Conservation (phyloP, 2,329 filamentous ascomycete species). For the Ophiostoma tasmaniense region DNA sequence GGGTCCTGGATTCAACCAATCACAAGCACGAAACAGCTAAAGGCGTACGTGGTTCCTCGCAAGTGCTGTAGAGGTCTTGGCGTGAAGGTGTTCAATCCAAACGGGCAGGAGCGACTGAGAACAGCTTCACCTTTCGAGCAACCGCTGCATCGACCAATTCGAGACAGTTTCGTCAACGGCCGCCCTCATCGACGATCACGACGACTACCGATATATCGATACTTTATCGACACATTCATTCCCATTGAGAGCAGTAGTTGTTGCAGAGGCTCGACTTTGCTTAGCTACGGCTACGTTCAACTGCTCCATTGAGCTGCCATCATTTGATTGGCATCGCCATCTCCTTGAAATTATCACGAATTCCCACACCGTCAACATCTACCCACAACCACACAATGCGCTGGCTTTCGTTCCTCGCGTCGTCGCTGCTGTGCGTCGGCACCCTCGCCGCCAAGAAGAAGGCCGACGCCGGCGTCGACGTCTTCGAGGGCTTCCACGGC, state of each 20-base stretch:
- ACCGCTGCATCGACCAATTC: conserved; percentile 9
- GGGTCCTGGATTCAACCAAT: conserved; percentile 14
- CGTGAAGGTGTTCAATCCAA: conserved; percentile 9
- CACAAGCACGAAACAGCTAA: conserved; percentile 6
- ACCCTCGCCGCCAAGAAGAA: conserved; percentile 53
- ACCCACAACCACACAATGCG: conserved; percentile 49
- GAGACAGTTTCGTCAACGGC: not conserved
- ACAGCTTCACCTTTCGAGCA: conserved; percentile 13
- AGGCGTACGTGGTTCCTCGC: conserved; percentile 21
- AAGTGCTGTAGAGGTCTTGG: not conserved
- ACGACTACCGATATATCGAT: not conserved
- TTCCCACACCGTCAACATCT: not conserved
- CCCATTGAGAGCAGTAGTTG: not conserved
- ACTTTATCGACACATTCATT: not conserved
- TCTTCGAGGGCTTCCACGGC: conserved; percentile 62
- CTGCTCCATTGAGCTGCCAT: not conserved
- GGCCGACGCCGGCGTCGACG: conserved; percentile 34
- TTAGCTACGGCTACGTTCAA: not conserved
- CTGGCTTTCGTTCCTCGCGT: conserved; percentile 54
- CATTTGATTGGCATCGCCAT: not conserved
- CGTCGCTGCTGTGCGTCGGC: conserved; percentile 53
- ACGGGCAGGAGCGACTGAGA: not conserved
- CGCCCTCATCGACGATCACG: not conserved
- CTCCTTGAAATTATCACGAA: not conserved
- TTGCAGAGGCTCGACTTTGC: not conserved